These are phyloP conservation scores for Ogataea chonburiensis DNA, from an alignment of 805 yeast genomes.

Conservation along the genomic window DNA sequence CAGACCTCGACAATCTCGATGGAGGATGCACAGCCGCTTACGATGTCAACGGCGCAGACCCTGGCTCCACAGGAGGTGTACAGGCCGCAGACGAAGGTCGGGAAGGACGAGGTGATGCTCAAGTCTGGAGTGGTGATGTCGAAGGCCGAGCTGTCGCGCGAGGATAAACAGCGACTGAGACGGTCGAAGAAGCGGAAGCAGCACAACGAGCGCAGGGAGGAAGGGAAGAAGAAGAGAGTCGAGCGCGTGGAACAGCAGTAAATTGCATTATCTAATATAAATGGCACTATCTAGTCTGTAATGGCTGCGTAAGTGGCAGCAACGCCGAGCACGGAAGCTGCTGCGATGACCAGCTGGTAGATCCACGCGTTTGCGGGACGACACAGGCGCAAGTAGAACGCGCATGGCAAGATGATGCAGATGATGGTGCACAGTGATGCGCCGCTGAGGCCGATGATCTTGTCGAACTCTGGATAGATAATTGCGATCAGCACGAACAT, in stretches of 20 bases:
- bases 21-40: slow-evolving; percentile 96
- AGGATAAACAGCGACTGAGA: slow-evolving; percentile 83
- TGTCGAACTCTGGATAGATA: slow-evolving; percentile 79
- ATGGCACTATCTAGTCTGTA: slow-evolving; percentile 12
- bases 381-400: slow-evolving; percentile 69
- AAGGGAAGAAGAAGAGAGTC: slow-evolving; percentile 31
- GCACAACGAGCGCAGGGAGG: slow-evolving; percentile 31
- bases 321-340: slow-evolving; percentile 50
- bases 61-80: slow-evolving; percentile 96
- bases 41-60: slow-evolving; percentile 66
- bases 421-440: slow-evolving; percentile 78
- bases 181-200: slow-evolving; percentile 81
- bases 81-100: slow-evolving; percentile 42
- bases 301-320: slow-evolving; percentile 63
- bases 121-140: slow-evolving; percentile 79
- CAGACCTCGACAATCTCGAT: slow-evolving; percentile 78
- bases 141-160: slow-evolving; percentile 77
- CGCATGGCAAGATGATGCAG: slow-evolving; percentile 76
- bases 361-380: slow-evolving; percentile 43
- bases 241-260: slow-evolving; percentile 12
- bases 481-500: slow-evolving; percentile 66
- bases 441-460: slow-evolving; percentile 79
- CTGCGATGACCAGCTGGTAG: slow-evolving; percentile 42
- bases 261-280: slow-evolving; percentile 11
- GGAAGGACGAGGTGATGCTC: slow-evolving; percentile 61